phyloP scores from a whole-genome alignment of 1,284 basidiomycete species.

The Kalmanozyma brasiliensis region DNA sequence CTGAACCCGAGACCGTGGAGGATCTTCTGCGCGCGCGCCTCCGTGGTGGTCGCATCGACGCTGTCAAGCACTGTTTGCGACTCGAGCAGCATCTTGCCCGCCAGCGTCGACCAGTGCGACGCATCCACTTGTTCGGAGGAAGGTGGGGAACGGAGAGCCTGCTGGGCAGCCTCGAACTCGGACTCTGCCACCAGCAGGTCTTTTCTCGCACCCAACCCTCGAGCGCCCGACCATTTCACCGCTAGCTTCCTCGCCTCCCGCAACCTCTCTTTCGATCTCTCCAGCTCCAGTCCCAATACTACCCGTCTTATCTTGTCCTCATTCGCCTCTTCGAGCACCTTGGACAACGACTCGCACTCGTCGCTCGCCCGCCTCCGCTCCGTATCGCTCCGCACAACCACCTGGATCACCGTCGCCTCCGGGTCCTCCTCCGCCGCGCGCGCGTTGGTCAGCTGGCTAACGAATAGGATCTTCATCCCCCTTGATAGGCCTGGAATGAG shows the following conservation, averaged over 20 bases:
- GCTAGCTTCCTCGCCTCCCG: conserved; percentile 73
- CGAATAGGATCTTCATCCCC: conserved; percentile 72
- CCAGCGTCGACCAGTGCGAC: conserved; percentile 56
- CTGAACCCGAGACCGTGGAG: conserved; percentile 77
- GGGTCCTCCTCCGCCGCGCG: conserved; percentile 22
- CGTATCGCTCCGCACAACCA: conserved; percentile 69
- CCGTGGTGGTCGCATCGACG: conserved; percentile 71
- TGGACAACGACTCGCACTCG: conserved; percentile 60
- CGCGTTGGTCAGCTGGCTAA: conserved; percentile 70
- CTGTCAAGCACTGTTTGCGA: conserved; percentile 49
- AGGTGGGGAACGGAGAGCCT: conserved; percentile 18
- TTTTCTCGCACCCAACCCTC: conserved; percentile 75
- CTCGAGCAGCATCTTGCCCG: conserved; percentile 68
- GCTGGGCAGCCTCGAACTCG: conserved; percentile 62
- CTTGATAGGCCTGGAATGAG: conserved; percentile 73
- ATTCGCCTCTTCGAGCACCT: conserved; percentile 63
- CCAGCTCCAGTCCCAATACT: conserved; percentile 55
- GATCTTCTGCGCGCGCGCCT: conserved; percentile 74
- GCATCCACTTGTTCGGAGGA: conserved; percentile 23
- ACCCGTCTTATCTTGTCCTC: conserved; percentile 52
- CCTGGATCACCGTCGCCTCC: conserved; percentile 58
- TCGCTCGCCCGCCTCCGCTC: conserved; percentile 57
- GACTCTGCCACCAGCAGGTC: conserved; percentile 70
- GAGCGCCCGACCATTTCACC: conserved; percentile 73
- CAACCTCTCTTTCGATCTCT: conserved; percentile 69